A percentile compares a stretch with the other conserved stretches of the same genome.
Evolutionary conservation across 2,329 filamentous ascomycete genomes (phyloP).

Genomic region (Penicillium sp.): DNA sequence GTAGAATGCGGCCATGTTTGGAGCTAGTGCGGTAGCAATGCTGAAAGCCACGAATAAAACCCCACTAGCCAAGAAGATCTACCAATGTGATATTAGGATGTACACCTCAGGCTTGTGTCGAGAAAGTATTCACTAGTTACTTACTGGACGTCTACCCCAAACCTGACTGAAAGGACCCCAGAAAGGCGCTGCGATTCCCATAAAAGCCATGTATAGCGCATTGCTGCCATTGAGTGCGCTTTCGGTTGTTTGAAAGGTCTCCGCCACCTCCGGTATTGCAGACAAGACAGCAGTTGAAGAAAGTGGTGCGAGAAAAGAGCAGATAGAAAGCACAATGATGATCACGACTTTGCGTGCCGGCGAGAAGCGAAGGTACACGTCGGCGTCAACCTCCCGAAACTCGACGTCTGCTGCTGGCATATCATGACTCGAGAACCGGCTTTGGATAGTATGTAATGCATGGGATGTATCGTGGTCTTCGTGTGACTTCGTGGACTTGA

Average conservation of each 20-base stretch:
- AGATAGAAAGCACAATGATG: conserved; percentile 64
- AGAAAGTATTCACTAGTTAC: conserved; percentile 24
- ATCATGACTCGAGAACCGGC: conserved; percentile 32
- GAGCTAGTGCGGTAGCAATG: conserved; percentile 65
- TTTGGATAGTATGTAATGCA: conserved; percentile 29
- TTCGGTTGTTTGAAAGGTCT: conserved; percentile 58
- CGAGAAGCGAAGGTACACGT: conserved; percentile 60
- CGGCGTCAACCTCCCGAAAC: conserved; percentile 44
- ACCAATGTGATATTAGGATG: neutral
- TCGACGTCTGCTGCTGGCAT: conserved; percentile 25
- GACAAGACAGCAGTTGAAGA: conserved; percentile 68
- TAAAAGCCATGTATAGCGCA: conserved; percentile 67
- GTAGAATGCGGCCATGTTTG: conserved; percentile 65
- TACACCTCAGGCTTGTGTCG: too few relatives aligned
- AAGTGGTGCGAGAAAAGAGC: conserved; percentile 68
- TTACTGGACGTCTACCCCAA: conserved; percentile 54
- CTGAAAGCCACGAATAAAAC: conserved; percentile 62
- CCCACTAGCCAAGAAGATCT: conserved; percentile 57
- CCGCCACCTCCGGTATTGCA: conserved; percentile 67
- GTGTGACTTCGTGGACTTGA: conserved; percentile 13
- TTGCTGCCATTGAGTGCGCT: conserved; percentile 68
- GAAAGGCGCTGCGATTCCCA: conserved; percentile 64
- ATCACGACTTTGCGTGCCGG: conserved; percentile 59
- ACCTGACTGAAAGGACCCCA: conserved; percentile 68
- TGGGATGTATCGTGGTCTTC: conserved; percentile 15